These are phyloP conservation scores for Phytophthora multivora DNA, from an alignment of 352 stramenopile species.

Conservation along the genomic window DNA sequence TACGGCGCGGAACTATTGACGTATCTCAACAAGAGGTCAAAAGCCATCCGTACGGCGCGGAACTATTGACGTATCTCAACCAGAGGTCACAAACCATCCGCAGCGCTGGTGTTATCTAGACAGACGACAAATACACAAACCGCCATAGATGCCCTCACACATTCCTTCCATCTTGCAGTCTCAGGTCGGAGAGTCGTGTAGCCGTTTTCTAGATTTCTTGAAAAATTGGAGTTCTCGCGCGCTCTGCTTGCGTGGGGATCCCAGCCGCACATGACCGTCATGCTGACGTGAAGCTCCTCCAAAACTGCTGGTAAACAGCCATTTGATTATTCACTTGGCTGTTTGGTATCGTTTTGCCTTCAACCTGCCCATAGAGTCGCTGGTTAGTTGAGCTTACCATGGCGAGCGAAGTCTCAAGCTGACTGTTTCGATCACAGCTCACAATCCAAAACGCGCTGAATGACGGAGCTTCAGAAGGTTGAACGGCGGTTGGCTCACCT, in stretches of 20 bases:
- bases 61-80: background rate
- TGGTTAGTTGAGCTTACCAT: background rate
- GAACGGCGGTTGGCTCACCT: conserved; percentile 2
- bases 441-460: background rate
- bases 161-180: background rate
- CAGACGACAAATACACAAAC: background rate
- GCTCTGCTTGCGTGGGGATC: background rate
- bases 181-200: too few relatives aligned
- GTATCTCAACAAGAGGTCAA: background rate
- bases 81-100: background rate
- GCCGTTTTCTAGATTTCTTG: background rate
- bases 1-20: background rate
- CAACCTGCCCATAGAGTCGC: background rate
- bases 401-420: background rate
- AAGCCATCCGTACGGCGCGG: background rate
- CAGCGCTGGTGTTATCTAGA: background rate
- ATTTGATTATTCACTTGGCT: conserved; percentile 2
- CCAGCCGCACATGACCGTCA: too few relatives aligned
- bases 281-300: background rate
- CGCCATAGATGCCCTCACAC: background rate
- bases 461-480: conserved; percentile 3
- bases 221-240: background rate
- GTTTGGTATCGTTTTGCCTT: background rate
- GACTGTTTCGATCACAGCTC: background rate
- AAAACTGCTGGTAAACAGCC: conserved; percentile 5